Evolutionary conservation across 2,329 filamentous ascomycete species (phyloP).

Genomic region (Leptoxyphium fumago): DNA sequence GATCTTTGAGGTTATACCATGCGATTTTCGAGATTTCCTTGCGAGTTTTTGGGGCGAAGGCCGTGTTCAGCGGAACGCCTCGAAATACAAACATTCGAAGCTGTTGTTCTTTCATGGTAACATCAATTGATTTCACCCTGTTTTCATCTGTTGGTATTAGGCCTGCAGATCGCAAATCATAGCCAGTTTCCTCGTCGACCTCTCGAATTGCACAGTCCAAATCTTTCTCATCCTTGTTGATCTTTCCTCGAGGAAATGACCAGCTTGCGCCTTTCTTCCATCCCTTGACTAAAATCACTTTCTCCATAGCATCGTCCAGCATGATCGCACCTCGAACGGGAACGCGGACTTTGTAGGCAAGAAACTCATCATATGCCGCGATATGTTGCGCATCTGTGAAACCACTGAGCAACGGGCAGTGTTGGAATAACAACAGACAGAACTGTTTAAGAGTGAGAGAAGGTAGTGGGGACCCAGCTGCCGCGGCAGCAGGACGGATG

Average conservation of each 20-base stretch:
- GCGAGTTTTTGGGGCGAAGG: constrained; percentile 78
- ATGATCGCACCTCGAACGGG: constrained; percentile 90
- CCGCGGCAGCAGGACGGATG: constrained; percentile 50
- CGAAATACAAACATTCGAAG: constrained; percentile 86
- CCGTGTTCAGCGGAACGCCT: constrained; percentile 69
- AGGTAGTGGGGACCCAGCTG: constrained; percentile 62
- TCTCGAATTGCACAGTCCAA: constrained; percentile 87
- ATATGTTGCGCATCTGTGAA: constrained; percentile 67
- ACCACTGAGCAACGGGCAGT: constrained; percentile 74
- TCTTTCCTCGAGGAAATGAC: constrained; percentile 95
- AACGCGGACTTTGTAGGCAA: constrained; percentile 86
- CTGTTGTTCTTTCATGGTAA: constrained; percentile 84
- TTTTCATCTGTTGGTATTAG: constrained; percentile 54
- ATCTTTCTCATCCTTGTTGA: constrained; percentile 93
- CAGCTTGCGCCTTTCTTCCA: constrained; percentile 96
- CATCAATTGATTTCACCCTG: constrained; percentile 69
- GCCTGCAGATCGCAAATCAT: constrained; percentile 62
- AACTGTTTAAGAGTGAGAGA: constrained; percentile 76
- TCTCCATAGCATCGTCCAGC: constrained; percentile 87
- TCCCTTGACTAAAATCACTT: constrained; percentile 82
- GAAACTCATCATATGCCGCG: constrained; percentile 77
- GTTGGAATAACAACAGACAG: constrained; percentile 79
- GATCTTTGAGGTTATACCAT: constrained; percentile 82
- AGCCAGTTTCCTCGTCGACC: constrained; percentile 91
- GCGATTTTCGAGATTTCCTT: constrained; percentile 97